Conservation (phyloP, 345 rosid genomes). For the Physaria fendleri region DNA sequence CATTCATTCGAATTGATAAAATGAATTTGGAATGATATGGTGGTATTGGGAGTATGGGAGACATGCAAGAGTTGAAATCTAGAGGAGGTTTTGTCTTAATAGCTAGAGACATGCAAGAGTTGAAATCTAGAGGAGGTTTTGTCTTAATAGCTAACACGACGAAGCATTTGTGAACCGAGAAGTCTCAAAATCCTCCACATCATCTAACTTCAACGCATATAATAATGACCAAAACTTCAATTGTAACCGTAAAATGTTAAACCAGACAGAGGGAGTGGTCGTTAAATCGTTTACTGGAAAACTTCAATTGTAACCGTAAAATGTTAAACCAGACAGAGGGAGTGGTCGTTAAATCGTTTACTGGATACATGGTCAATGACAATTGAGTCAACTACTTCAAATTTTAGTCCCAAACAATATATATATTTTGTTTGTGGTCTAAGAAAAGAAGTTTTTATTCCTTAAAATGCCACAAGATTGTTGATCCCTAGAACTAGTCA, state of each 20-base stretch:
- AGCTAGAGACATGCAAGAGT: conserved; percentile 5
- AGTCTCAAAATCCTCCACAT: background rate
- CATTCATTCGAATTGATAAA: background rate
- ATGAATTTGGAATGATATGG: background rate
- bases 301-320: background rate
- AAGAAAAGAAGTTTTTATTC: background rate
- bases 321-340: background rate
- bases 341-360: background rate
- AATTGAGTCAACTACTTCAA: background rate
- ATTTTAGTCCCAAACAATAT: background rate
- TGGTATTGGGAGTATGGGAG: conserved; percentile 2
- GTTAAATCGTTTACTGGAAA: too few relatives aligned
- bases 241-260: background rate
- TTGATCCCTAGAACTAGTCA: conserved; percentile 22
- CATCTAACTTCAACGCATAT: background rate
- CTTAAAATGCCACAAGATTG: conserved; percentile 2
- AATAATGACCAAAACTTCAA: background rate
- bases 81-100: background rate
- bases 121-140: background rate
- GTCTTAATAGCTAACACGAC: background rate
- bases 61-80: background rate
- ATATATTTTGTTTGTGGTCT: too few relatives aligned
- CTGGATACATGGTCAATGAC: background rate
- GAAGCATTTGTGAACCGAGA: background rate
- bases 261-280: too few relatives aligned